Conservation (phyloP, 768 basidiomycete genomes). For the Boletus rex-veris region DNA sequence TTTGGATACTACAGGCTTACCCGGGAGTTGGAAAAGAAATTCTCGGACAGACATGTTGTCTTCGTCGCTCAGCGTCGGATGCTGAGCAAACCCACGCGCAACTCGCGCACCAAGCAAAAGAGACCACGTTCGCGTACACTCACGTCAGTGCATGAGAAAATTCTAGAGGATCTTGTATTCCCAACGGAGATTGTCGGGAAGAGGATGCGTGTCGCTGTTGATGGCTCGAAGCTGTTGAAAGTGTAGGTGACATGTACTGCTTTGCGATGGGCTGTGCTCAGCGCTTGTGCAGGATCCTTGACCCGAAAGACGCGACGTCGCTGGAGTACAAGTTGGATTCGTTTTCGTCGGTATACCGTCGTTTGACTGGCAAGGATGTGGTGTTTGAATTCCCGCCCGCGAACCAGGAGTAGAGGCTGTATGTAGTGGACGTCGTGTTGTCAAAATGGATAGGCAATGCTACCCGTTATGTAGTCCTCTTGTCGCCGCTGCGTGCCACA, state of each 20-base stretch:
- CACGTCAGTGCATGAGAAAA: constrained; percentile 96
- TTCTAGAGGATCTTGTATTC: constrained; percentile 98
- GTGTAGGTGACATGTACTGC: constrained; percentile 63
- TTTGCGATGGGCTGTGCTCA: constrained; percentile 16
- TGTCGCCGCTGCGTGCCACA: constrained; percentile 14
- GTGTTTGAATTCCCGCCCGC: constrained; percentile 88
- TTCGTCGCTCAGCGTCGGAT: constrained; percentile 98
- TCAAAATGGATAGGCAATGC: constrained; percentile 36
- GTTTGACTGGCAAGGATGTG: constrained; percentile 95
- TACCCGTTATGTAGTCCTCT: constrained; percentile 32
- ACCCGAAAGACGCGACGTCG: constrained; percentile 96
- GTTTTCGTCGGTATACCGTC: constrained; percentile 95
- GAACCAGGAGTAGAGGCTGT: constrained; percentile 55
- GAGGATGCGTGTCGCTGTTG: constrained; percentile 89
- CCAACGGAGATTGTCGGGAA: constrained; percentile 99
- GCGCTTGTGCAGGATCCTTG: constrained; percentile 69
- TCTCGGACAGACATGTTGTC: constrained; percentile 98
- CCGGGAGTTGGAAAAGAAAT: constrained; percentile 99
- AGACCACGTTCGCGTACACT: constrained; percentile 95
- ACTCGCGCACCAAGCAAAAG: constrained; percentile 91
- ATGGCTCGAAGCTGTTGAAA: constrained; percentile 94
- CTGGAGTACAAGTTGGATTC: constrained; percentile 99
- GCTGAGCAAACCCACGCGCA: constrained; percentile 95
- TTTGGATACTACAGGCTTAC: constrained; percentile 66
- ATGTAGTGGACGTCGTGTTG: constrained; percentile 22